phyloP scores from a whole-genome alignment of 495 filamentous ascomycete genomes.

The Neurospora tetraspora region DNA sequence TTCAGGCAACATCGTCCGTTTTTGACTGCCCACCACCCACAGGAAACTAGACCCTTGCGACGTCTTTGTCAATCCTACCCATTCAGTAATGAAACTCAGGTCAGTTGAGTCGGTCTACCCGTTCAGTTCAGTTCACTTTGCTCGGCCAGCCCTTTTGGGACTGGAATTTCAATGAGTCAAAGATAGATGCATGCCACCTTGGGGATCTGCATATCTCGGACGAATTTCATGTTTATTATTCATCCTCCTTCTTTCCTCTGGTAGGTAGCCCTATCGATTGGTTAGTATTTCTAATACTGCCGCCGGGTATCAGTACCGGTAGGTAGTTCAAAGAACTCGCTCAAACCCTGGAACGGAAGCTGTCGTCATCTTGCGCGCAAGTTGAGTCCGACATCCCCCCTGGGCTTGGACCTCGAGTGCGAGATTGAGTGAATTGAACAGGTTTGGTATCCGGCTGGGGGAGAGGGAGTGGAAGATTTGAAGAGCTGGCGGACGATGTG shows the following conservation, averaged over 20 bases:
- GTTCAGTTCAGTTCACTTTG: neutral
- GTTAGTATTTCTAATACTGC: neutral
- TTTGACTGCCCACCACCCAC: neutral
- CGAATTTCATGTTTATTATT: neutral
- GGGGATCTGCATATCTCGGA: neutral
- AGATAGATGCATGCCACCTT: neutral
- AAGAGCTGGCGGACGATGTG: neutral
- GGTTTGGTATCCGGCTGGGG: neutral
- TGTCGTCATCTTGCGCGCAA: neutral
- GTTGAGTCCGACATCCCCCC: neutral
- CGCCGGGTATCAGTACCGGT: neutral
- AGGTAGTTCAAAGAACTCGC: neutral
- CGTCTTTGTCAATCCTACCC: neutral
- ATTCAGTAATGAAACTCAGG: neutral
- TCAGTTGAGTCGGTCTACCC: neutral
- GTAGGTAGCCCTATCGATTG: neutral
- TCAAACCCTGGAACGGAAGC: neutral
- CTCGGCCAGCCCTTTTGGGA: neutral
- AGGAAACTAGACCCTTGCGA: neutral
- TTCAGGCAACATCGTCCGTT: neutral
- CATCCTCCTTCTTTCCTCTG: neutral
- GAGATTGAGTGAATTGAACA: neutral
- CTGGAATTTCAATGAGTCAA: neutral
- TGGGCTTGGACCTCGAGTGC: neutral
- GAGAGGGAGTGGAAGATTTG: neutral